Conservation (phyloP, 2,329 filamentous ascomycete genomes). For the Fusarium napiforme region DNA sequence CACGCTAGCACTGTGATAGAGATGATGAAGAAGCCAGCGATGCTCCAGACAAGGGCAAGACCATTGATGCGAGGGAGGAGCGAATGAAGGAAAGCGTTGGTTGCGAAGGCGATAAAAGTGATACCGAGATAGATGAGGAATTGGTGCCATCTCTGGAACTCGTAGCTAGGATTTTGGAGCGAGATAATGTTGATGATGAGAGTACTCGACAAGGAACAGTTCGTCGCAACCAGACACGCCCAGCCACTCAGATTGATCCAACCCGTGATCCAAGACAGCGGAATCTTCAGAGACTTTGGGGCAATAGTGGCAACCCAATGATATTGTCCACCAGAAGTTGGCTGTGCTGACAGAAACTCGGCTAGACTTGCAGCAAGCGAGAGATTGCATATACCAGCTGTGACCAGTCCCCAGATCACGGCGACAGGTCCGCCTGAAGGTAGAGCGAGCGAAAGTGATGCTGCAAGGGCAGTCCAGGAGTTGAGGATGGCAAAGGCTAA, state of each 20-base stretch:
- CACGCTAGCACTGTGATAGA: constrained; percentile 75
- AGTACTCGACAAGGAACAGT: constrained; percentile 73
- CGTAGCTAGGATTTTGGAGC: constrained; percentile 67
- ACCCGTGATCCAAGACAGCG: constrained; percentile 48
- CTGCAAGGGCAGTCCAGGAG: constrained; percentile 59
- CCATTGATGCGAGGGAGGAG: constrained; percentile 64
- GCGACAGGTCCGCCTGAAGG: constrained; percentile 70
- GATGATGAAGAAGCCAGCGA: constrained; percentile 74
- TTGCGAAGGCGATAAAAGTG: constrained; percentile 42
- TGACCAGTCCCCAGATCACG: constrained; percentile 71
- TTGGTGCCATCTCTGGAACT: constrained; percentile 72
- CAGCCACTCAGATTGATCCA: constrained; percentile 78
- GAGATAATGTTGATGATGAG: constrained; percentile 74
- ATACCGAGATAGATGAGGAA: constrained; percentile 64
- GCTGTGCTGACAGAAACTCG: constrained; percentile 74
- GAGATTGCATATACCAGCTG: constrained; percentile 50
- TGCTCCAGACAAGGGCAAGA: constrained; percentile 75
- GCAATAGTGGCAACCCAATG: constrained; percentile 72
- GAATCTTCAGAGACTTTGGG: constrained; percentile 27
- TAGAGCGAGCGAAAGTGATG: constrained; percentile 60
- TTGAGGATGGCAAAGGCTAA: constrained; percentile 60
- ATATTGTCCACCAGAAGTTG: constrained; percentile 70
- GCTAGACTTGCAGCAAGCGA: constrained; percentile 72
- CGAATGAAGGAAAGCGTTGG: constrained; percentile 48
- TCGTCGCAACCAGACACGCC: constrained; percentile 72